A percentile compares a stretch with the other conserved stretches of the same genome.
Conservation (phyloP, 2,329 filamentous ascomycete species). For the Parafenestella ontariensis region DNA sequence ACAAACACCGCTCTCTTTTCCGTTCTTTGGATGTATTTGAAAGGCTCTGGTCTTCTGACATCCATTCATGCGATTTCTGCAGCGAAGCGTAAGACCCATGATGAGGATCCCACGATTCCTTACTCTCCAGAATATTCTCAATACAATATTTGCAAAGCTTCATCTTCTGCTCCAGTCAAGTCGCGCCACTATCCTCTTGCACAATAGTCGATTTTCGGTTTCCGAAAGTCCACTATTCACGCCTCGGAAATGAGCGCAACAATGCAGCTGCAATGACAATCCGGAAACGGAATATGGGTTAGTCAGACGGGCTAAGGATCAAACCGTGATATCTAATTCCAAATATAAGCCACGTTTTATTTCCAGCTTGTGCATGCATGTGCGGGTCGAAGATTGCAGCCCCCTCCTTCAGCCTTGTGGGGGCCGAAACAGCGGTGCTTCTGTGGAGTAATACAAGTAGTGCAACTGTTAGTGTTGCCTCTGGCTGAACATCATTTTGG, state of each 20-base stretch:
- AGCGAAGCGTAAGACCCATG: conserved; percentile 3
- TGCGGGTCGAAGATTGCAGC: background rate
- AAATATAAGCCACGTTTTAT: too few relatives aligned
- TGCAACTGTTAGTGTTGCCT: background rate
- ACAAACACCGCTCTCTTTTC: conserved; percentile 15
- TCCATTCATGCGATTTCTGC: background rate
- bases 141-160: conserved; percentile 9
- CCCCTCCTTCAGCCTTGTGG: background rate
- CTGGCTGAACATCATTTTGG: background rate
- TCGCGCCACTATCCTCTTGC: too few relatives aligned
- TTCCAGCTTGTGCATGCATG: too few relatives aligned
- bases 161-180: too few relatives aligned
- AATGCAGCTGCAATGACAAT: background rate
- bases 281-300: background rate
- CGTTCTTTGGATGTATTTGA: background rate
- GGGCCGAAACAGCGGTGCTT: background rate
- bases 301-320: background rate
- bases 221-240: too few relatives aligned
- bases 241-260: too few relatives aligned
- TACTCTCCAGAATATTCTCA: conserved; percentile 4
- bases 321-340: too few relatives aligned
- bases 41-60: background rate
- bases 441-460: background rate
- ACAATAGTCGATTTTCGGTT: too few relatives aligned
- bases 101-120: conserved; percentile 2